Base-by-base conservation (phyloP, 2,329 filamentous ascomycete genomes). In the Paraphoma sp. region DNA sequence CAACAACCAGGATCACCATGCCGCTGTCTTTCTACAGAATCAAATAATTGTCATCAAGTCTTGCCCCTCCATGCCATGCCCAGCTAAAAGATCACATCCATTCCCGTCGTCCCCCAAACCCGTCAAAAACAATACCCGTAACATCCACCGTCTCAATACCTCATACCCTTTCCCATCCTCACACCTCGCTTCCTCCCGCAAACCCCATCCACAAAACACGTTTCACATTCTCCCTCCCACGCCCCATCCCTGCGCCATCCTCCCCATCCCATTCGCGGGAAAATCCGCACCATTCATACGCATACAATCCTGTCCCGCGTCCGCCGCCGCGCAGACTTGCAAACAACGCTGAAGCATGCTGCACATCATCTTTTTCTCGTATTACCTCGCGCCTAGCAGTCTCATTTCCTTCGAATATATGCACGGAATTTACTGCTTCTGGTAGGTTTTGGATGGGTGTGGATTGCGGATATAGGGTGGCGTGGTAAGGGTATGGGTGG, bases 391-490 rank as follows among this genome's bases (percentile, higher is more conserved):
- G 3, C 23, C 23, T 23, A 5, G 23, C 23, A 43, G 57, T 56
- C 53, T 56, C 52, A 54, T 46, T 52, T 61, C 31, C 46, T 51
- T 52, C 45, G 48, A 38, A 51, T 51, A 40, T 28, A 12, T 49
- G 45, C 44, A 45, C 31, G 31, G 52, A 36, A 36, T 44, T 45
- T 65, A 48, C 61, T 60, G 41, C 17, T 63, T 47, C 11, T 30
- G 53, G 64, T 53, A 65, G 56, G 42, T 53, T 49, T 49, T 11
- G 8, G 5, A 11, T 23, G 11, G 12, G 30, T 58, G 61, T 69
- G 18, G 63, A 66, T 56, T 29, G 53, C 64, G 64, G 66, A 42
- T 69, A 69, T 67, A 55, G 41, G 49, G 33, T 14, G 57, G 56
- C 66, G 64, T 60, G 53, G 64, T 60, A 51, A 28, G 28, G 47